These are phyloP conservation scores for Emergomyces pasteurianus DNA, from an alignment of 2,329 filamentous ascomycete genomes.

Conservation along the genomic window DNA sequence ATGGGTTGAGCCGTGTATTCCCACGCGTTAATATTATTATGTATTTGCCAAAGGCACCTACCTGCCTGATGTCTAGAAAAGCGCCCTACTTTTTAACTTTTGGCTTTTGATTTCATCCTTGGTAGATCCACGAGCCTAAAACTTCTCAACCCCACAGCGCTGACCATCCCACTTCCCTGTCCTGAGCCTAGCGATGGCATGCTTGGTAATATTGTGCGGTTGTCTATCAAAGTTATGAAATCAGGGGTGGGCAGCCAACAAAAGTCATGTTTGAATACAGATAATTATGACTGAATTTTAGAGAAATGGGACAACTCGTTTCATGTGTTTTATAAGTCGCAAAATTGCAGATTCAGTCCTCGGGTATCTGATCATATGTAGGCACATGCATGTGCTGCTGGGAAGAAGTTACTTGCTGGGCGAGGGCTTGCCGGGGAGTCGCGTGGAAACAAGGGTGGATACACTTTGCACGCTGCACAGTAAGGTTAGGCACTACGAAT, in stretches of 20 bases:
- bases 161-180: neutral
- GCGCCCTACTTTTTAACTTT: neutral
- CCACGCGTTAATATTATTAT: neutral
- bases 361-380: neutral
- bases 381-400: neutral
- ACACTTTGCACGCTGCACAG: neutral
- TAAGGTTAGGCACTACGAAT: no score
- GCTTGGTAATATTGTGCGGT: neutral
- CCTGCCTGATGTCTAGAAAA: neutral
- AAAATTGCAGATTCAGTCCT: neutral
- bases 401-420: neutral
- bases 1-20: neutral
- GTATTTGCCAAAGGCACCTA: neutral
- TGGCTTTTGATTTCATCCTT: neutral
- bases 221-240: neutral
- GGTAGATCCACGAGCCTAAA: neutral
- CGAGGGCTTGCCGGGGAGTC: neutral
- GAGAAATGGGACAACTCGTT: neutral
- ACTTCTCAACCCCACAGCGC: neutral
- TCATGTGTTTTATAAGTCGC: neutral
- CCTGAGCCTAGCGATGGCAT: neutral
- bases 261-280: no score
- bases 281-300: no score
- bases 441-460: slow-evolving; percentile 1
- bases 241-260: no score